Evolutionary conservation across 2,329 filamentous ascomycete genomes (phyloP).

Genomic region (Neoscytalidium dimidiatum): DNA sequence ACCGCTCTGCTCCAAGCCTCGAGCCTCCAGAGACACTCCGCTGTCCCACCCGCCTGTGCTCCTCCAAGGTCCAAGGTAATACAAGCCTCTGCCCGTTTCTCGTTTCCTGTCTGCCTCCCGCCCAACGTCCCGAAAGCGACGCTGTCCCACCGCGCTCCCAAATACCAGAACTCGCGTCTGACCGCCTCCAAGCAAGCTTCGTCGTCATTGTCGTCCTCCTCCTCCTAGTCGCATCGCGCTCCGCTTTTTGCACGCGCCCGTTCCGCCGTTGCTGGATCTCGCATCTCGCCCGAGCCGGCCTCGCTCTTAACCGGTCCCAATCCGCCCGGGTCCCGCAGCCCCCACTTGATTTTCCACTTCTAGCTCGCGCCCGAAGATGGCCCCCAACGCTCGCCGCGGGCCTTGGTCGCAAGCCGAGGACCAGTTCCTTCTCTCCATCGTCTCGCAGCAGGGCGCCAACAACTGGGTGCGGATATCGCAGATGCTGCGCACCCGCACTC

Average conservation of each 20-base stretch:
- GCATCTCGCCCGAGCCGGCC: neutral
- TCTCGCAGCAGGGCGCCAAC: slow-evolving; percentile 70
- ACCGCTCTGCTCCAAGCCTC: neutral
- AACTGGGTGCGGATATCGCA: slow-evolving; percentile 91
- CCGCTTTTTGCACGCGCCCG: neutral
- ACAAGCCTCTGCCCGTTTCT: slow-evolving; percentile 12
- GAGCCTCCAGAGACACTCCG: neutral
- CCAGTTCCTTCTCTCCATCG: slow-evolving; percentile 67
- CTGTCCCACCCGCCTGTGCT: neutral
- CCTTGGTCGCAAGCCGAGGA: slow-evolving; percentile 85
- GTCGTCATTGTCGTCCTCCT: too few species aligned
- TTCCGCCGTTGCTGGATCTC: neutral
- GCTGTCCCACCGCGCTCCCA: slow-evolving; percentile 4
- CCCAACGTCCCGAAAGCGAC: slow-evolving; percentile 2
- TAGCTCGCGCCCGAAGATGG: neutral
- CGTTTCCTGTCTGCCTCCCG: slow-evolving; percentile 11
- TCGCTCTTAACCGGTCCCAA: neutral
- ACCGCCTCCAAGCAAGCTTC: slow-evolving; percentile 7
- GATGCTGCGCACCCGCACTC: slow-evolving; percentile 73
- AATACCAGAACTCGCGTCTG: neutral
- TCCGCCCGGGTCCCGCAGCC: neutral
- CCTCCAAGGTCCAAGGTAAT: slow-evolving; percentile 13
- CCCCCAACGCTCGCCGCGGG: slow-evolving; percentile 59
- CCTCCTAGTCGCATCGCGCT: neutral
- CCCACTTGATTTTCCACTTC: neutral